Base-by-base conservation (phyloP, 208 protist species). In the Blastocrithidia nonstop region DNA sequence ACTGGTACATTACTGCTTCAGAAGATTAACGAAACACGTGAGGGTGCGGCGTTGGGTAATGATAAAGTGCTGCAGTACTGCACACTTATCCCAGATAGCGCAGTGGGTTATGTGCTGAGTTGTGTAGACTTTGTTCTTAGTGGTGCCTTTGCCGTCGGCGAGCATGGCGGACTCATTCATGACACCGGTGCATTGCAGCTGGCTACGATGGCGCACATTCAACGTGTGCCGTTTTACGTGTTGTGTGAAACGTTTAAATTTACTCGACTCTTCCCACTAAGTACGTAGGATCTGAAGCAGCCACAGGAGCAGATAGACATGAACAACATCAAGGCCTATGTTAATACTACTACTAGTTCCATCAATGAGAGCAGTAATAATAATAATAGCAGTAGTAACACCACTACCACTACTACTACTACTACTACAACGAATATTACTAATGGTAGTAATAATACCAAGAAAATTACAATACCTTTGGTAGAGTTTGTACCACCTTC, bases 171-270 rank as follows among this genome's bases (percentile, higher is more conserved):
- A n/a, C 88, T 99, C 23, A 92, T 99, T 22, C 97, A 98, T 56
- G 95, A 88, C 31, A 93, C 96, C n/a, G 96, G 97, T n/a, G 97
- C 95, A 1, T 76, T 95, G 44, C 95, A 98, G 59, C 80, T 99
- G 1, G 87, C 96, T 17, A 93, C 98, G 6, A 70, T 98, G 24
- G 96, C 96, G 0, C 66, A 88, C 16, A 88, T 79, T 3, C 75
- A 82, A 22, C 97, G 97, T 39, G 98, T 98, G 46, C 94, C 96
- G 11, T 95, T 98, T 58, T 99, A 99, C 61, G 95, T 98, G 3
- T 89, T 97, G 23, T 95, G 94, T 24, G 97, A 99, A 46, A 96
- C 82, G 23, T 99, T 98, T 57, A 99, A 99, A 57, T 99, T 99
- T 66, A 75, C 72, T 1, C 91, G 95, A 44, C 81, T 95, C 9